phyloP scores from a whole-genome alignment of 371 early-diverging fungal genomes.

The Zychaea mexicana region DNA sequence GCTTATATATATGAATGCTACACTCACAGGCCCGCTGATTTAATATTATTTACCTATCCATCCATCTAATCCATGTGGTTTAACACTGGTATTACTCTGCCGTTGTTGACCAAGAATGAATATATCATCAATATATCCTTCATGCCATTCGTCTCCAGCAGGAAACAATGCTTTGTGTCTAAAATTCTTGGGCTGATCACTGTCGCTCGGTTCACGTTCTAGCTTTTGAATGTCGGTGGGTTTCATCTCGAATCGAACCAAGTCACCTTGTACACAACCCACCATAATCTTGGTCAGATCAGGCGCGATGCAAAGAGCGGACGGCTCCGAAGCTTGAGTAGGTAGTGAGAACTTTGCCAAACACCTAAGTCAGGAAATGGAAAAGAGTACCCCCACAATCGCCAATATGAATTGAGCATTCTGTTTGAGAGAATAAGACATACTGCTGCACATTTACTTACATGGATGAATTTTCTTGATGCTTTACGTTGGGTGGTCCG shows the following conservation, averaged over 20 bases:
- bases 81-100: neutral
- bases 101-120: conserved; percentile 32
- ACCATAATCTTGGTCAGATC: conserved; percentile 30
- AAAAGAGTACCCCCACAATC: no score
- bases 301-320: conserved; percentile 26
- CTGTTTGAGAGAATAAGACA: neutral
- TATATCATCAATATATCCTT: conserved; percentile 60
- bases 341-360: conserved; percentile 39
- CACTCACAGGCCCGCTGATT: neutral
- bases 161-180: conserved; percentile 37
- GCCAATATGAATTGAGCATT: neutral
- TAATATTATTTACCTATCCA: conserved; percentile 17
- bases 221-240: neutral
- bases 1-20: neutral
- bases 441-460: conserved; percentile 8
- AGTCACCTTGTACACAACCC: conserved; percentile 34
- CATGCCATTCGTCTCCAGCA: conserved; percentile 61
- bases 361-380: conserved; percentile 22
- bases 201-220: neutral
- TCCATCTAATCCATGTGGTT: conserved; percentile 14
- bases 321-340: conserved; percentile 20
- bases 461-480: conserved; percentile 25
- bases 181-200: neutral
- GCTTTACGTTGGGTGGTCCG: conserved; percentile 37
- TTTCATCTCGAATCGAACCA: conserved; percentile 24